Evolutionary conservation across 1,139 yeast genomes (phyloP), one percentile per base, ranked within the genome.

Genomic region (Hyphopichia pseudoburtonii): DNA sequence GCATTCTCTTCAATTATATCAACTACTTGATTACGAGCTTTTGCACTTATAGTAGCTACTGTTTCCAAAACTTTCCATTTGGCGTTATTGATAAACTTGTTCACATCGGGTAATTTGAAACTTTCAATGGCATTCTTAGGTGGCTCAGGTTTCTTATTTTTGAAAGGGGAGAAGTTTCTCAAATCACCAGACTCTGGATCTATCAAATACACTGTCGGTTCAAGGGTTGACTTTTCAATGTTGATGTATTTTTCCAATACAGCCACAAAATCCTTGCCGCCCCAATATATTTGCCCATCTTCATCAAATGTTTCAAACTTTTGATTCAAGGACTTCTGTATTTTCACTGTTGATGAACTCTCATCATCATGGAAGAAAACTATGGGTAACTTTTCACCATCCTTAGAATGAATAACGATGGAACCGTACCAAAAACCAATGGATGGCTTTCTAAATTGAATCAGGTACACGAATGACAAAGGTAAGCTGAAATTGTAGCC

Each of bases 391-490:
- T 79, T 77, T 28, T 86, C 84, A 34, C 83, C 86, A 35, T 77
- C 81, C 44, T 78, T 76, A 4, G 87, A 75, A 59, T 88, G 84
- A 32, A 90, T 62, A 2, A 88, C 69, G 15, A 90, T 65, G 0
- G 95, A 86, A 0, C 99, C 99, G 63, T 78, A 78, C 96, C 97
- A 92, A 82, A 87, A 84, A 1, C 96, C 94, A 17, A 75, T 65
- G 1, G 89, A 80, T 2, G 97, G 96, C 5, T 82, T 82, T 40
- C 97, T 73, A 9, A 85, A 76, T 57, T 90, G 96, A 32, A 92
- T 70, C 19, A 95, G 85, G 56, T 82, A 90, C 3, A 92, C 58
- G 41, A 72, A 78, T 18, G 76, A 62, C 9, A 88, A 59, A 1
- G 82, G 73, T 17, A 82, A 57, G 14, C 81, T 75, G 59, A 86